Percentiles rank a stretch among this genome's conserved stretches.
Evolutionary conservation across 768 basidiomycete genomes (phyloP).

Genomic region (Leccinum imitatum): DNA sequence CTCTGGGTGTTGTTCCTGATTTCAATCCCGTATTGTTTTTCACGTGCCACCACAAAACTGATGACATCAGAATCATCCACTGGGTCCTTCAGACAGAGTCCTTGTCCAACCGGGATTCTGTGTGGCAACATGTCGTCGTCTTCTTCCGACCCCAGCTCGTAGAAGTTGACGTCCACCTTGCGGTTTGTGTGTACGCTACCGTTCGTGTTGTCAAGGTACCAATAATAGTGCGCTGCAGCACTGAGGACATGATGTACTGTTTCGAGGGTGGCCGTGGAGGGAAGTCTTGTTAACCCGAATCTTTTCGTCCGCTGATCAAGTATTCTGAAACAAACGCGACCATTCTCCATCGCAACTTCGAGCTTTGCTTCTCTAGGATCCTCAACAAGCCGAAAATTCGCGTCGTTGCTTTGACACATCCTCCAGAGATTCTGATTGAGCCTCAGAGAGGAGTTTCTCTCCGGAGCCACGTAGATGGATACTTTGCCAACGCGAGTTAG

Average conservation of each 20-base stretch:
- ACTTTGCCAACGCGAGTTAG: background rate
- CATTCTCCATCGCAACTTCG: background rate
- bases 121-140: background rate
- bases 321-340: background rate
- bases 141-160: background rate
- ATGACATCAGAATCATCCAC: slow-evolving; percentile 3
- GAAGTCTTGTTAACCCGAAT: slow-evolving; percentile 3
- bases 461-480: background rate
- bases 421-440: background rate
- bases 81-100: slow-evolving; percentile 5
- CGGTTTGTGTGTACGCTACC: background rate
- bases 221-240: slow-evolving; percentile 21
- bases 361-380: slow-evolving; percentile 1
- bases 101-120: background rate
- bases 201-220: slow-evolving; percentile 18
- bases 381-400: background rate
- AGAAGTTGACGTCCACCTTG: slow-evolving; percentile 16
- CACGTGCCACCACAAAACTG: slow-evolving; percentile 23
- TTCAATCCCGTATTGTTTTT: slow-evolving; percentile 34
- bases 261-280: background rate
- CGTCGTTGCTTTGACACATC: background rate
- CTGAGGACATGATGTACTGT: slow-evolving; percentile 3
- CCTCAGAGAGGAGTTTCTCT: background rate
- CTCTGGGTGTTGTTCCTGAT: slow-evolving; percentile 34
- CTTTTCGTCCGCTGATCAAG: background rate